Conservation (phyloP, 116 monocot genomes). For the Posidonia oceanica region DNA sequence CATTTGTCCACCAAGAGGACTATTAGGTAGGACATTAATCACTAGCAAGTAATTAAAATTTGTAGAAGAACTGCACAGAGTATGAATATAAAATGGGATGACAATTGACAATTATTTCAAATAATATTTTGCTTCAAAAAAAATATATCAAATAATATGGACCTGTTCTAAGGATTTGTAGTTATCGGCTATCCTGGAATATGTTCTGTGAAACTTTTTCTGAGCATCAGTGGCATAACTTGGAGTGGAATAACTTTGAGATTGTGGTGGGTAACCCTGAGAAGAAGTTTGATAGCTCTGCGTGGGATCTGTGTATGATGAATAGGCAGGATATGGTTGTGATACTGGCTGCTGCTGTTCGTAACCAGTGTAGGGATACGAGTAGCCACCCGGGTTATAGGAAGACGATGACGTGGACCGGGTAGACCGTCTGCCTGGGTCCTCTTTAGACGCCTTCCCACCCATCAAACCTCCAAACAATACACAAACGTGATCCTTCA, state of each 20-base stretch:
- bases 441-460: slow-evolving; percentile 14
- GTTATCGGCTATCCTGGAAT: slow-evolving; percentile 35
- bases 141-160: background rate
- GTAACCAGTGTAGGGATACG: background rate
- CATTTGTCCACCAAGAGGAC: no score
- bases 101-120: background rate
- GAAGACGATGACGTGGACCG: background rate
- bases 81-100: background rate
- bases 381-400: background rate
- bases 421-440: slow-evolving; percentile 2
- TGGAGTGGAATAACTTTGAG: background rate
- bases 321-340: background rate
- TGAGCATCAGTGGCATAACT: slow-evolving; percentile 4
- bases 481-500: background rate
- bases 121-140: background rate
- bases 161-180: slow-evolving; percentile 36
- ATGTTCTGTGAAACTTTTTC: slow-evolving; percentile 23
- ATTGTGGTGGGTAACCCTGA: background rate
- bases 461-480: slow-evolving; percentile 15
- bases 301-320: background rate
- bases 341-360: background rate
- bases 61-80: background rate
- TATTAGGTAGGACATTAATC: no score
- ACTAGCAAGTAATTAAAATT: no score
- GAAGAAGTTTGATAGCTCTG: background rate